phyloP scores from a whole-genome alignment of 345 rosid species.

The Aquilaria yunnanensis region DNA sequence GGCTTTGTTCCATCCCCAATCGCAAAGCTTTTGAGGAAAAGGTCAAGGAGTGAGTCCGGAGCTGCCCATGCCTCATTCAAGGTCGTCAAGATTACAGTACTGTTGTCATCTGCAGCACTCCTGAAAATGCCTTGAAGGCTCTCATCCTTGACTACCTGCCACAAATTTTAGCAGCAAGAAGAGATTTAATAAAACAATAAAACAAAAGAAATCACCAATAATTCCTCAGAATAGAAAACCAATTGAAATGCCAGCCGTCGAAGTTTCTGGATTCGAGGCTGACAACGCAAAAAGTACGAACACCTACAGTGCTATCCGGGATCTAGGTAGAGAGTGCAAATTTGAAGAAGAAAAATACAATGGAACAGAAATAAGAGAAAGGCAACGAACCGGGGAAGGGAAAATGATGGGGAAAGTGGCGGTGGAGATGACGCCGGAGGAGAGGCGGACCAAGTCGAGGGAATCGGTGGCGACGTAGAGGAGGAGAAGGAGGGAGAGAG shows the following conservation, averaged over 20 bases:
- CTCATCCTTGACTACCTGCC: too few relatives aligned
- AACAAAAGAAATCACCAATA: too few relatives aligned
- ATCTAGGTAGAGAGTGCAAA: neutral
- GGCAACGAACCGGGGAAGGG: slow-evolving; percentile 1
- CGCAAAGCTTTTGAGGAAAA: slow-evolving; percentile 51
- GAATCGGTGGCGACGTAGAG: slow-evolving; percentile 6
- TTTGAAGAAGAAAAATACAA: neutral
- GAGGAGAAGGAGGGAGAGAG: slow-evolving; percentile 12
- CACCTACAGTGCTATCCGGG: neutral
- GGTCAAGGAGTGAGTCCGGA: slow-evolving; percentile 45
- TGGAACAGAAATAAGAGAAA: neutral
- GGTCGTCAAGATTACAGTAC: slow-evolving; percentile 60
- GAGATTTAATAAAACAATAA: too few relatives aligned
- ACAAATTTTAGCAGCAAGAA: too few relatives aligned
- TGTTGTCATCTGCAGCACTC: slow-evolving; percentile 14
- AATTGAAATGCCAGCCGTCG: too few relatives aligned
- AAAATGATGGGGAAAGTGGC: neutral
- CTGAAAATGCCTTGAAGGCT: too few relatives aligned
- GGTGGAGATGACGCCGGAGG: slow-evolving; percentile 3
- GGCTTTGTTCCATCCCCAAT: slow-evolving; percentile 37
- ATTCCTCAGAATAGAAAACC: too few relatives aligned
- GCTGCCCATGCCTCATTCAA: slow-evolving; percentile 63
- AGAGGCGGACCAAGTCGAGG: neutral
- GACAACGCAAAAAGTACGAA: too few relatives aligned
- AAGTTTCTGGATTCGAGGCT: too few relatives aligned